A percentile compares a stretch with the other conserved stretches of the same genome.
Conservation (phyloP, 1,284 basidiomycete species). For the Ustilago shanxiensis region DNA sequence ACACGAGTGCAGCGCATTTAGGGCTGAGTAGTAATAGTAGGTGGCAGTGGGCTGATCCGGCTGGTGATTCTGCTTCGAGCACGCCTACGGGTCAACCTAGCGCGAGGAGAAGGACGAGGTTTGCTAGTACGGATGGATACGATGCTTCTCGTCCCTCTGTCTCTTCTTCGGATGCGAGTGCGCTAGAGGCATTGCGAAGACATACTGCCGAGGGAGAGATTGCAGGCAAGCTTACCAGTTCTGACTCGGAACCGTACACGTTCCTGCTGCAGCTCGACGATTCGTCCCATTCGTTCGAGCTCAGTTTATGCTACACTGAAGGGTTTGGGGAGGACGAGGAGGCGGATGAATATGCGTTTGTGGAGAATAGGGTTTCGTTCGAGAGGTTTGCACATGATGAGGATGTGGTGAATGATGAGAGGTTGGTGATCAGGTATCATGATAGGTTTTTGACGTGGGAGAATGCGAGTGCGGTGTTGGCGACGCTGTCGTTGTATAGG, state of each 20-base stretch:
- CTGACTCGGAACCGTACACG: slow-evolving; percentile 72
- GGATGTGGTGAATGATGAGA: slow-evolving; percentile 72
- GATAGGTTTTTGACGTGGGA: slow-evolving; percentile 73
- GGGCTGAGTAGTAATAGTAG: slow-evolving; percentile 31
- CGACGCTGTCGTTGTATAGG: slow-evolving; percentile 70
- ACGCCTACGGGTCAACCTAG: slow-evolving; percentile 23
- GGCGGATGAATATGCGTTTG: slow-evolving; percentile 70
- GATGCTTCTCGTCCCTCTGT: slow-evolving; percentile 2
- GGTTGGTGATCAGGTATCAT: slow-evolving; percentile 73
- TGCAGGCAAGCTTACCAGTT: slow-evolving; percentile 70
- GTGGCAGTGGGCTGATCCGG: slow-evolving; percentile 50
- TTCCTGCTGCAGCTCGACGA: slow-evolving; percentile 72
- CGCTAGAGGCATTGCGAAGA: slow-evolving; percentile 36
- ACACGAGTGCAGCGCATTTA: slow-evolving; percentile 29
- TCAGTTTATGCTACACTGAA: slow-evolving; percentile 64
- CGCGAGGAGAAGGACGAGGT: slow-evolving; percentile 27
- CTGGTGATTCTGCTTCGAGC: slow-evolving; percentile 11
- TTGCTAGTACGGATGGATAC: slow-evolving; percentile 43
- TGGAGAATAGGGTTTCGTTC: slow-evolving; percentile 72
- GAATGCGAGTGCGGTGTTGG: slow-evolving; percentile 72
- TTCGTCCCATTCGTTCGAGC: slow-evolving; percentile 72
- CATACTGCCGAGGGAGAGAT: slow-evolving; percentile 28
- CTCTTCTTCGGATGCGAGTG: slow-evolving; percentile 16
- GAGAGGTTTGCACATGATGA: slow-evolving; percentile 72
- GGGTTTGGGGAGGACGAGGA: slow-evolving; percentile 54